Evolutionary conservation across 768 basidiomycete species (phyloP), one percentile per base, ranked within the genome.

Genomic region (Hericium rajendrae): DNA sequence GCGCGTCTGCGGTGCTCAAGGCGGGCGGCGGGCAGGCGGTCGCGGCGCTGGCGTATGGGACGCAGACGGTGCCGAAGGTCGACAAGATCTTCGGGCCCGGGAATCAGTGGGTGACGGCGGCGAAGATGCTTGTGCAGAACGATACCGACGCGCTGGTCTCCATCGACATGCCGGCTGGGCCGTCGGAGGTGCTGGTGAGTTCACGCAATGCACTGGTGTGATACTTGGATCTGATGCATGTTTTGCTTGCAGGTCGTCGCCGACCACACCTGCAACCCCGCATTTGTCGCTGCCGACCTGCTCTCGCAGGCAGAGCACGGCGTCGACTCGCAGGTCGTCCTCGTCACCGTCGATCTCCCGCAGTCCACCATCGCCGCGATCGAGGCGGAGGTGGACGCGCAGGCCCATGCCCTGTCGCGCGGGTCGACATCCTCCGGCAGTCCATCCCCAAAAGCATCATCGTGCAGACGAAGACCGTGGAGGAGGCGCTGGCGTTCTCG

Each of bases 81-180:
- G 97, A 99, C 78, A 99, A 99, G 75, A 94, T 99, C 64, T 95
- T 98, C 67, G 97, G 97, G 9, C 97, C 97, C 6, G 97, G 97
- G 24, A 99, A 99, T 69, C 97, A 98, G 70, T 99, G 94, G 93
- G 97, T 99, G 22, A 99, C 95, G 2, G 97, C 97, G 1, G 97
- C 95, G 53, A 99, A 99, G 75, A 97, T 99, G 97, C 73, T 95
- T 55, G 95, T 99, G 24, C 94, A 97, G 69, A 99, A 98, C 71
- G 97, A 99, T 68, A 94, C 94, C 12, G 90, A 94, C 65, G 95
- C 97, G 9, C 71, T 94, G 60, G 94, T 97, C 6, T 89, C 91
- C 15, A 99, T 98, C 65, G 97, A 99, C 71, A 98, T 99, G 92
- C 97, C 97, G 51, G 97, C 97, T 38, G 97, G 97, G 6, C 97